Base-by-base conservation (phyloP, 2,329 filamentous ascomycete genomes). In the Trichoderma guizhouense region DNA sequence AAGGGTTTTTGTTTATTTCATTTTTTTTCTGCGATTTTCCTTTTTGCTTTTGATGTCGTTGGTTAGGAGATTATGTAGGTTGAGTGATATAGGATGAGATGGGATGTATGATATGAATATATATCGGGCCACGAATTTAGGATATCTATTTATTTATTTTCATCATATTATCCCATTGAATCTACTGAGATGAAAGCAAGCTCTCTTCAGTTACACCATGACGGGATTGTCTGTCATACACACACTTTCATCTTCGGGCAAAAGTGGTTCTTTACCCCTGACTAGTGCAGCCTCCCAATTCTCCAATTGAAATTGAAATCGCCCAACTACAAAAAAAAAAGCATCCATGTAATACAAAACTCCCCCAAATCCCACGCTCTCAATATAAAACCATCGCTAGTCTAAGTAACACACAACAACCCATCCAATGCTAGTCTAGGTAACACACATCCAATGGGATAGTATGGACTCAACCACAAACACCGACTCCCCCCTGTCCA, bases 401-500 rank as follows among this genome's bases (percentile, higher is more conserved):
- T 36, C 34, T 36, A 36, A 15, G 34, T 36, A 36, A 32, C 18
- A 43, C 18, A 43, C 18, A 43, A 43, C 39, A n/a, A 18, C 7
- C 39, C 39, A n/a, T 43, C 39, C 43, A 47, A n/a, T 47, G 43
- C 36, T 39, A 39, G 36, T 39, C 36, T 39, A 18, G 7, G 36
- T 39, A 39, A 32, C 43, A 47, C n/a, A 11, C 36, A 39, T 18
- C 36, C 36, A 39, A 51, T 24, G 36, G 26, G 30, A 12, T 2
- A 63, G n/a, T n/a, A 70, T 80, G 78, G 78, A 78, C 65, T 71
- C 74, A 57, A 28, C 34, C 57, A 73, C 72, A 32, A 76, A 80
- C 36, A 75, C 76, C 57, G 84, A 86, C 77, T 83, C 83, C 32
- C 84, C 83, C 6, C 79, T 86, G 28, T 85, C 82, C 58, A 82